Percentiles rank a stretch among this genome's conserved stretches.
These are phyloP conservation scores for Suillus sp. DNA, from an alignment of 768 basidiomycete genomes.

Conservation along the genomic window DNA sequence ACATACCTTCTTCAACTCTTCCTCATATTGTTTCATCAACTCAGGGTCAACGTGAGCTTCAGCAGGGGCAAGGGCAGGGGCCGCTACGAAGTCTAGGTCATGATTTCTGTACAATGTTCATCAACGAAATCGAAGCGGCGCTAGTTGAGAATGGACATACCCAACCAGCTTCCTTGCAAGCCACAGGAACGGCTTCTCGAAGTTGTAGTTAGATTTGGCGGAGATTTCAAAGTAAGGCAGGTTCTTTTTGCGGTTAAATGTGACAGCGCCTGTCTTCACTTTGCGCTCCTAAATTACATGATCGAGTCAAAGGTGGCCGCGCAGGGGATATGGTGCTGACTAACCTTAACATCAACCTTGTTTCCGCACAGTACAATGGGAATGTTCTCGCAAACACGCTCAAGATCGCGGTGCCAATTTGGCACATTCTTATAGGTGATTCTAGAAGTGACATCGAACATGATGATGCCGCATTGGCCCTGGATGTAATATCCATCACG, in stretches of 20 bases:
- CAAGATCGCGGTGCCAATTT: conserved; percentile 99
- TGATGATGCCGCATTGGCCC: conserved; percentile 99
- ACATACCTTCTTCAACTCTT: conserved; percentile 70
- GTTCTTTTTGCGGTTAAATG: conserved; percentile 99
- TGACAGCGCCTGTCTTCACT: conserved; percentile 98
- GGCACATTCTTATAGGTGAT: conserved; percentile 99
- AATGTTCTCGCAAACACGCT: conserved; percentile 99
- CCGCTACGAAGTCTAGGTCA: conserved; percentile 91
- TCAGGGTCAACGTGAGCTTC: conserved; percentile 82
- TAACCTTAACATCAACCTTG: conserved; percentile 99
- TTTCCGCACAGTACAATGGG: conserved; percentile 99
- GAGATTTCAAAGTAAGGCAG: conserved; percentile 99
- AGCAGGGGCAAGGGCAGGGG: conserved; percentile 92
- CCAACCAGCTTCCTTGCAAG: conserved; percentile 97
- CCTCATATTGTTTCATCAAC: conserved; percentile 79
- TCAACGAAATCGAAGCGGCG: not conserved
- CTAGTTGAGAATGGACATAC: conserved; percentile 46
- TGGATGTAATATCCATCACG: conserved; percentile 97
- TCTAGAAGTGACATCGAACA: conserved; percentile 99
- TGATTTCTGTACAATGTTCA: conserved; percentile 59
- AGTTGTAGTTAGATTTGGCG: conserved; percentile 99
- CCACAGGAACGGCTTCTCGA: conserved; percentile 99
- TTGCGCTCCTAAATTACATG: conserved; percentile 81
- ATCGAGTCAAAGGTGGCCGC: conserved; percentile 14
- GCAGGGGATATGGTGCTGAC: conserved; percentile 24